phyloP scores from a whole-genome alignment of 176 grass and related monocot genomes.

The Hyparrhenia diplandra region DNA sequence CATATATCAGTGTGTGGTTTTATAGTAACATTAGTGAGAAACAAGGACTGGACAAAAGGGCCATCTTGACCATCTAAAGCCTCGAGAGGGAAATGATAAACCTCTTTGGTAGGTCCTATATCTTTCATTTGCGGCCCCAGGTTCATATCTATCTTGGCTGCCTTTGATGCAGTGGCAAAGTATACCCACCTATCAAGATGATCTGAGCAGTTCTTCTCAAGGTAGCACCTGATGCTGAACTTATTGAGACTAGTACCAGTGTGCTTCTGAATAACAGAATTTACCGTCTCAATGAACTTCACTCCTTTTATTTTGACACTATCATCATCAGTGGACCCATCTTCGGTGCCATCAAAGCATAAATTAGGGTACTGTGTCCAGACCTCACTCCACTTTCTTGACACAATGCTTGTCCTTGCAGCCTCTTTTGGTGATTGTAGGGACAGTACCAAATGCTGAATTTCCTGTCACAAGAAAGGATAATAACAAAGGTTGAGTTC shows the following conservation, averaged over 20 bases:
- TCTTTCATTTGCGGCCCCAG: neutral
- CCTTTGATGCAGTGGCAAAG: conserved; percentile 12
- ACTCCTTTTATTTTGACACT: conserved; percentile 13
- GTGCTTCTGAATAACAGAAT: conserved; percentile 1
- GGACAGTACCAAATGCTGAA: no score
- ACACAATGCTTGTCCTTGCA: conserved; percentile 8
- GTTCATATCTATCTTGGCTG: neutral
- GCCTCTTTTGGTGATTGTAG: conserved; percentile 4
- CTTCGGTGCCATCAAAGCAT: conserved; percentile 2
- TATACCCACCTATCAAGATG: conserved; percentile 2
- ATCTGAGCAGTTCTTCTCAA: neutral
- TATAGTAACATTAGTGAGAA: neutral
- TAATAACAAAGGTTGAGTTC: no score
- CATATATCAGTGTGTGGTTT: no score
- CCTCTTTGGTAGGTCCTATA: neutral
- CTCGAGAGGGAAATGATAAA: neutral
- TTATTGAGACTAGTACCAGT: conserved; percentile 8
- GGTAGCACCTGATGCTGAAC: neutral
- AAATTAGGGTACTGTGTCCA: neutral
- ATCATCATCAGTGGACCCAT: neutral
- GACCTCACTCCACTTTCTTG: neutral
- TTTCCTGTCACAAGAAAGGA: no score
- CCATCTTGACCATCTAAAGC: neutral
- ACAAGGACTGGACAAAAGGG: conserved; percentile 5
- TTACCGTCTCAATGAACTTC: conserved; percentile 1